Base-by-base conservation (phyloP, 1,284 basidiomycete genomes). In the Melampsora americana region DNA sequence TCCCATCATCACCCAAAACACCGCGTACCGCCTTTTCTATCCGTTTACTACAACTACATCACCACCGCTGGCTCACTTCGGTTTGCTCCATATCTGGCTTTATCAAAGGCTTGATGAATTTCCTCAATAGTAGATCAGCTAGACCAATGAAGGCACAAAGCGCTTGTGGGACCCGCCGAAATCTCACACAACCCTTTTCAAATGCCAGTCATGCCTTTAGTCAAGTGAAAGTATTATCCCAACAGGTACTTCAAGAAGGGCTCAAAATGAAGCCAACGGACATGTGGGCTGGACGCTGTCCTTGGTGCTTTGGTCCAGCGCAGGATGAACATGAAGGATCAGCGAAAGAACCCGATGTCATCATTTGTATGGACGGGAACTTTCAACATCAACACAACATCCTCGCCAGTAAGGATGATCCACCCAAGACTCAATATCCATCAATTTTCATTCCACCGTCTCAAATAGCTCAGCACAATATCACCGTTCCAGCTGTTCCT, bases 371-470 rank as follows among this genome's bases (percentile, higher is more conserved):
- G 23, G 50, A 69, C n/a, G 67, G 53, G 0, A 59, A 56, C 23
- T n/a, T 69, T 12, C 67, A 69, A 59, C 46, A 69, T 30, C 35
- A n/a, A 5, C 48, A 69, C n/a, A 48, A 69, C 23, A 9, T 50
- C 48, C 35, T 30, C 12, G 46, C 48, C 4, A 69, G 50, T 53
- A 60, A 53, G 14, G 56, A 61, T 61, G 14, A 28, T 42, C 68
- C 68, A 5, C 42, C 30, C 9, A 26, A 61, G 12, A 28, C 18
- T 9, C 12, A 70, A 35, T 70, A 60, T 28, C 50, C 69, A 12
- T 16, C 56, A 0, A 70, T 28, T 5, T 70, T 70, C 42, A 62
- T 70, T 0, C 18, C 30, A 1, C 56, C 50, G 7, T 70, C 69
- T 4, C 4, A 70, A 46, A 59, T 70, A 12, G n/a, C 20, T 0